Evolutionary conservation across 108 stramenopile genomes (phyloP), one percentile per base, ranked within the genome.

Genomic region (Conticribra guillardii): DNA sequence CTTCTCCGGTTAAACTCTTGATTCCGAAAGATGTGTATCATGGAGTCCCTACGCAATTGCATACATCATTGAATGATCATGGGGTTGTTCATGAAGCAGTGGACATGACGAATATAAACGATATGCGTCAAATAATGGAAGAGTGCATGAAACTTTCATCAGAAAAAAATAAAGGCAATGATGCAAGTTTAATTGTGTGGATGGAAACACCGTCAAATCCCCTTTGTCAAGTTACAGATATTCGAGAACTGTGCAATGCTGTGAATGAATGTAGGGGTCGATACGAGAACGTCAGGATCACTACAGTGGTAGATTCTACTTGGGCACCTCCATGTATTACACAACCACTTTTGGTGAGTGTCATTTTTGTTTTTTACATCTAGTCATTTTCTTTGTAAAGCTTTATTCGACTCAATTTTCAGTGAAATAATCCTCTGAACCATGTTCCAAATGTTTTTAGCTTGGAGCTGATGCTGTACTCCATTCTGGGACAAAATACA

Each of bases 131-230:
- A 45, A 49, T 21, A 15, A 57, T 90, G 22, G 33, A 54, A 16
- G 46, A 76, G 7, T 70, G 74, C 45, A n/a, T 86, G 0, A 44
- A 34, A 19, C 59, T 69, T 9, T 50, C 24, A 18, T 54, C 33
- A 26, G 46, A 50, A 45, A 24, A 11, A 30, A 34, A 51, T 16
- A 73, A 49, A 50, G 57, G 76, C 37, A 41, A n/a, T 41, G 8
- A 5, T 11, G 37, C 37, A 9, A 67, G 67, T n/a, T 47, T 89
- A 14, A 67, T 97, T 69, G 78, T 97, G 7, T 97, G 96, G 94
- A 89, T 94, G 80, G 96, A 97, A 74, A 94, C 85, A 24, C 96
- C 96, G 0, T 94, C 92, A 18, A 97, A 97, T 72, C 96, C 96
- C 1, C 47, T 82, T 27, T 85, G 82, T 47, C 75, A 95, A 24